Percentiles rank a stretch among this genome's conserved stretches.
Evolutionary conservation across 805 yeast species (phyloP).

Genomic region (Lipomyces orientalis): DNA sequence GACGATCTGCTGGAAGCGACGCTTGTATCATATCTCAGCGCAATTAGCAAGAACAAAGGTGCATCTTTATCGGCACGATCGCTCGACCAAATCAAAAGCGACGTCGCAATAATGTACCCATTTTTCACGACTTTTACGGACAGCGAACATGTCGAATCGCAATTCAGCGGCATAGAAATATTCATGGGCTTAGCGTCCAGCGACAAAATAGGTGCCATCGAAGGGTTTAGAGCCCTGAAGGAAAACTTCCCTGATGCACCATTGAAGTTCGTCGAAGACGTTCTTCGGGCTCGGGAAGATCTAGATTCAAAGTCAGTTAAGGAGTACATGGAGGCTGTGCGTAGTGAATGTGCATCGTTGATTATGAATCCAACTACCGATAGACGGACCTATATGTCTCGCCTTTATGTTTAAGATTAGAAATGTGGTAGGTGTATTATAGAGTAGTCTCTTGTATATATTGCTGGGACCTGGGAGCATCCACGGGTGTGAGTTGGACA

Average conservation of each 20-base stretch:
- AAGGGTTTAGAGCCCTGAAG: conserved; percentile 64
- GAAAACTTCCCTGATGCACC: conserved; percentile 79
- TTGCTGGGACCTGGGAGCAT: too few species aligned
- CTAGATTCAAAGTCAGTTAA: conserved; percentile 44
- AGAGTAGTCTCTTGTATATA: not conserved
- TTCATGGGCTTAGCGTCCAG: conserved; percentile 62
- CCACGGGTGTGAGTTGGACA: too few species aligned
- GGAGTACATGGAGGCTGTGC: conserved; percentile 44
- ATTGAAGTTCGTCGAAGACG: conserved; percentile 66
- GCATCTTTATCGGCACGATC: conserved; percentile 36
- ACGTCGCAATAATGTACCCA: conserved; percentile 61
- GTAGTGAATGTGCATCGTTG: conserved; percentile 17
- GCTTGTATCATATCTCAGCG: conserved; percentile 56
- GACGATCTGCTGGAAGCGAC: conserved; percentile 61
- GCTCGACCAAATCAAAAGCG: conserved; percentile 61
- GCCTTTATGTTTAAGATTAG: conserved; percentile 10
- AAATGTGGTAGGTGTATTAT: not conserved
- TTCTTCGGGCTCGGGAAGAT: conserved; percentile 55
- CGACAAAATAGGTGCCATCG: conserved; percentile 46
- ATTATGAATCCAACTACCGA: conserved; percentile 13
- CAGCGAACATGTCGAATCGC: conserved; percentile 52
- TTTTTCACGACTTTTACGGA: conserved; percentile 55
- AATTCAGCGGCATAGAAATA: conserved; percentile 65
- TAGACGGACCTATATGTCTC: conserved; percentile 22
- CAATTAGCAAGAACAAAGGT: conserved; percentile 50